Conservation (phyloP, 257 asterid species). For the Ajuga chamaepitys region DNA sequence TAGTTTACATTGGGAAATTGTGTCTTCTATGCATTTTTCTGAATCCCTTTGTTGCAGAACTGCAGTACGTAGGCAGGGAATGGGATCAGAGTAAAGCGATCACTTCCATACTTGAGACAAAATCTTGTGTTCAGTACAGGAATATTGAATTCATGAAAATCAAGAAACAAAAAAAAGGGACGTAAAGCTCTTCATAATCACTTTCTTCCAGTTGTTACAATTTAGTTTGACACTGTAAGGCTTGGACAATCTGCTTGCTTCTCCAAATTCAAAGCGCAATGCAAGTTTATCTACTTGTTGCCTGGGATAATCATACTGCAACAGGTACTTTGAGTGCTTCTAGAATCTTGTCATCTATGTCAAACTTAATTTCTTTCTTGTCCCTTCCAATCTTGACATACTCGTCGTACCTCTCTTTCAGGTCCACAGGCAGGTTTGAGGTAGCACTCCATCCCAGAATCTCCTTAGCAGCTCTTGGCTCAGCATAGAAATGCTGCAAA, state of each 20-base stretch:
- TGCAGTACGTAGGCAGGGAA: neutral
- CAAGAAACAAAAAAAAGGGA: neutral
- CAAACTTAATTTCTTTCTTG: constrained; percentile 70
- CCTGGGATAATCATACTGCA: constrained; percentile 40
- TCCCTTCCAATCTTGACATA: constrained; percentile 91
- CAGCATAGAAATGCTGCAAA: constrained; percentile 87
- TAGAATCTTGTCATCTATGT: constrained; percentile 83
- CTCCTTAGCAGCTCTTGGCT: constrained; percentile 93
- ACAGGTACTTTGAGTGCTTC: constrained; percentile 70
- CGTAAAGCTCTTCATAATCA: neutral
- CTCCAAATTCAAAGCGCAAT: neutral
- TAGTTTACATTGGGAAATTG: neutral
- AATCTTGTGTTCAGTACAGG: neutral
- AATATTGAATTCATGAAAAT: too few relatives aligned
- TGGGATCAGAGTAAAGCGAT: neutral
- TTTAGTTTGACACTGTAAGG: neutral
- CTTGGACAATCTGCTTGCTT: constrained; percentile 5
- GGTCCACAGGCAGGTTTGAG: constrained; percentile 66
- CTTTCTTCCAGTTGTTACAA: neutral
- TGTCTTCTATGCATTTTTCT: neutral
- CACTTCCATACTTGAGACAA: neutral
- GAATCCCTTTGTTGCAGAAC: too few relatives aligned
- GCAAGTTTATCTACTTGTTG: constrained; percentile 8
- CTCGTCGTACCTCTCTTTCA: constrained; percentile 73
- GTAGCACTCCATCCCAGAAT: constrained; percentile 77